phyloP scores from a whole-genome alignment of 1,284 basidiomycete genomes.

The Ceraceosorus bombacis region DNA sequence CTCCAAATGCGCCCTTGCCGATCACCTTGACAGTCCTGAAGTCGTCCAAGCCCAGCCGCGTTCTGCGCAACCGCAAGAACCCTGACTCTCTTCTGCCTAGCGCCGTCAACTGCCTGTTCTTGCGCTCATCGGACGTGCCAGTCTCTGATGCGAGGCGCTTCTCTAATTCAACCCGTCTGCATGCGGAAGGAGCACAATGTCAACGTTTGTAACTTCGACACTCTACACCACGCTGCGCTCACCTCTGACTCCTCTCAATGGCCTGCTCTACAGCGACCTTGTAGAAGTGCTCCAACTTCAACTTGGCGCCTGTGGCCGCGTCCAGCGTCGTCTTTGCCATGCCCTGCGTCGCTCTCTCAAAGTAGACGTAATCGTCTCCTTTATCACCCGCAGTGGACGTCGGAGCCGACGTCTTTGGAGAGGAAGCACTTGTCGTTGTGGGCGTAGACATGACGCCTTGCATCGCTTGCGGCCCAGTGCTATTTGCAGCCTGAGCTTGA shows the following conservation, averaged over 20 bases:
- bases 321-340: constrained; percentile 84
- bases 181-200: not conserved
- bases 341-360: constrained; percentile 73
- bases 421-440: not conserved
- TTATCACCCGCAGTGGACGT: constrained; percentile 40
- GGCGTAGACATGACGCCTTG: constrained; percentile 7
- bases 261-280: constrained; percentile 88
- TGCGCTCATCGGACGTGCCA: constrained; percentile 62
- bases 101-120: constrained; percentile 80
- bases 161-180: constrained; percentile 84
- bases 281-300: constrained; percentile 96
- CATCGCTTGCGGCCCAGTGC: constrained; percentile 7
- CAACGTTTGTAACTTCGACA: not conserved
- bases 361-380: constrained; percentile 79
- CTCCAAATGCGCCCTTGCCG: constrained; percentile 96
- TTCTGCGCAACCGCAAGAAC: constrained; percentile 80
- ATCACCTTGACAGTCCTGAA: constrained; percentile 98
- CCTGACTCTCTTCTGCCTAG: constrained; percentile 73
- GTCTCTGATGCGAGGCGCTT: constrained; percentile 59
- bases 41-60: constrained; percentile 83
- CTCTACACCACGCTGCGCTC: constrained; percentile 20
- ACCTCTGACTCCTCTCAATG: constrained; percentile 78
- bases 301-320: constrained; percentile 86
- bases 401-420: not conserved
- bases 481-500: not conserved